Base-by-base conservation (phyloP, 2,329 filamentous ascomycete species). In the Acephala macrosclerotiorum region DNA sequence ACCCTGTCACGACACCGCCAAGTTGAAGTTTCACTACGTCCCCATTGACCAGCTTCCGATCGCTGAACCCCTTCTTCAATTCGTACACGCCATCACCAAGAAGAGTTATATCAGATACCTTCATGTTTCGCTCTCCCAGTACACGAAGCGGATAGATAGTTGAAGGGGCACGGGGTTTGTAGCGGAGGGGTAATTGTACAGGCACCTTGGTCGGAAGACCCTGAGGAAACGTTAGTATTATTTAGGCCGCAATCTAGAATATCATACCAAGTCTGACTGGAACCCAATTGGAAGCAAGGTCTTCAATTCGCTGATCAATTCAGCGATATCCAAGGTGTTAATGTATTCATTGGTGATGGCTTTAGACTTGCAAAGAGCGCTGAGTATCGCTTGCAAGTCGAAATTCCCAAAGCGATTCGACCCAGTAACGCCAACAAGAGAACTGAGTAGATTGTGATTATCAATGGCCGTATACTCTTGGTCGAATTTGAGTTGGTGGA, bases 161-260 rank as follows among this genome's bases (percentile, higher is more conserved):
- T n/a, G n/a, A n/a, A n/a, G n/a, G n/a, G n/a, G n/a, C n/a, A n/a
- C n/a, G n/a, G n/a, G n/a, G n/a, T n/a, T n/a, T n/a, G n/a, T n/a
- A n/a, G n/a, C n/a, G n/a, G n/a, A n/a, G n/a, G n/a, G n/a, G n/a
- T n/a, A n/a, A n/a, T n/a, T n/a, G n/a, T n/a, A n/a, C n/a, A n/a
- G n/a, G 42, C 33, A 49, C 55, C n/a, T 55, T 8, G 38, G 45
- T 45, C 25, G 29, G 61, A 53, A 53, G 47, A 60, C n/a, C 36
- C 62, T 64, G 25, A 47, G 36, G 57, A 64, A 60, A 38, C 12
- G 35, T 64, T 42, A 64, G 62, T 47, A 64, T 57, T 60, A 16
- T 55, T 55, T 25, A 60, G 35, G 36, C 35, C 18, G 35, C 47
- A 45, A 60, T 64, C 25, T 60, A 60, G 57, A n/a, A 64, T 56